Evolutionary conservation across 495 filamentous ascomycete genomes (phyloP), one percentile per base, ranked within the genome.

Genomic region (Darksidea phi): DNA sequence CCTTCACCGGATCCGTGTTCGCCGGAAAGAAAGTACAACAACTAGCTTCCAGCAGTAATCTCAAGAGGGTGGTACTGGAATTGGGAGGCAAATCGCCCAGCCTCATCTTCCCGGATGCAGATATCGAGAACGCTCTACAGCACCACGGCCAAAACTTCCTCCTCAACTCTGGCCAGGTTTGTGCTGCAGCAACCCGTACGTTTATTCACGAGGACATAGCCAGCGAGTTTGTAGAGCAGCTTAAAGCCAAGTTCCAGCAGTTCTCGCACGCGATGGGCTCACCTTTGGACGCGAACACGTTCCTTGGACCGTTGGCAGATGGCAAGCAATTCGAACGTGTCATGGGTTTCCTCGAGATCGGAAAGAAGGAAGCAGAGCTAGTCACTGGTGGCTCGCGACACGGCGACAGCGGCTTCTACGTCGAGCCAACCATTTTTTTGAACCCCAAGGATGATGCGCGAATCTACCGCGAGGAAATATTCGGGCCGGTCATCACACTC

Each of bases 401-500:
- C 26, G 71, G 70, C 41, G 55, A 63, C 13, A 69, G 72, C 32
- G 78, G 78, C 0, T 78, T 70, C 53, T 80, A 76, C 54, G 72
- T 82, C 21, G 59, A 77, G 61, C 80, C 78, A 7, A 77, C 78
- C 3, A 68, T 82, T n/a, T 78, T 81, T 63, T 63, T 77, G 1
- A 75, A 77, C 43, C 74, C 76, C 10, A 63, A 66, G 26, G 67
- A 74, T 7, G 72, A 77, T 66, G 72, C 72, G 15, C 70, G 77
- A 43, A 75, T 82, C 32, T 75, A 74, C 65, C 76, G 70, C 17
- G 73, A 79, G 25, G 81, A 84, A 65, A 80, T 82, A 26, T 83
- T 84, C 60, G 80, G 80, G 0, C 80, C 80, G 0, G 78, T 83
- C 6, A 72, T 78, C 7, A 73, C 74, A 0, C 52, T 84, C 15